phyloP scores from a whole-genome alignment of 2,329 filamentous ascomycete genomes.

The Paecilomyces variotii region DNA sequence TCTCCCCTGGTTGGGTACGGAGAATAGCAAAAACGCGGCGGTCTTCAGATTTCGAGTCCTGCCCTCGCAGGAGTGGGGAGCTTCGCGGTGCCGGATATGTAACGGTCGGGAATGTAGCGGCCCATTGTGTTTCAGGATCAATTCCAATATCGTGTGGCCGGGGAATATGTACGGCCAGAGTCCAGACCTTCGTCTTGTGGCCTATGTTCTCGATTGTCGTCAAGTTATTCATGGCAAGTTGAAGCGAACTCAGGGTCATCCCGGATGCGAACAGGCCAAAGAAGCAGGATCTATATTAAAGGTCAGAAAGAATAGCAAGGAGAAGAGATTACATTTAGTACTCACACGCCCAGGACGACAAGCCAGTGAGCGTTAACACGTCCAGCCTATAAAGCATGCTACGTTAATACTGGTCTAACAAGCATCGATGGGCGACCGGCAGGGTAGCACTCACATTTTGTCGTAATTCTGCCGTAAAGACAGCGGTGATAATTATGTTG shows the following conservation, averaged over 20 bases:
- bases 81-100: constrained; percentile 31
- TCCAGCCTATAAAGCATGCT: constrained; percentile 17
- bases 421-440: not conserved
- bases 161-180: constrained; percentile 67
- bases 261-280: constrained; percentile 73
- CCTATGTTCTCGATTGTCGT: constrained; percentile 78
- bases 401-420: constrained; percentile 9
- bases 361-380: constrained; percentile 54
- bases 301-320: constrained; percentile 5
- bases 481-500: constrained; percentile 54
- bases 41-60: constrained; percentile 39
- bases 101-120: constrained; percentile 30
- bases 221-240: constrained; percentile 63
- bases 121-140: constrained; percentile 28
- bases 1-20: constrained; percentile 63
- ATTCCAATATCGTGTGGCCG: constrained; percentile 27
- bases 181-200: constrained; percentile 54
- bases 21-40: constrained; percentile 71
- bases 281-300: constrained; percentile 45
- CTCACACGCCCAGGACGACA: constrained; percentile 56
- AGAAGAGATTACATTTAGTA: constrained; percentile 4
- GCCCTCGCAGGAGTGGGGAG: constrained; percentile 10
- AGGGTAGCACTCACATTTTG: constrained; percentile 31
- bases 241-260: constrained; percentile 67
- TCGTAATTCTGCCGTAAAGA: constrained; percentile 52